A percentile compares a stretch with the other conserved stretches of the same genome.
Conservation (phyloP, 768 basidiomycete genomes). For the Pholiota conissans region DNA sequence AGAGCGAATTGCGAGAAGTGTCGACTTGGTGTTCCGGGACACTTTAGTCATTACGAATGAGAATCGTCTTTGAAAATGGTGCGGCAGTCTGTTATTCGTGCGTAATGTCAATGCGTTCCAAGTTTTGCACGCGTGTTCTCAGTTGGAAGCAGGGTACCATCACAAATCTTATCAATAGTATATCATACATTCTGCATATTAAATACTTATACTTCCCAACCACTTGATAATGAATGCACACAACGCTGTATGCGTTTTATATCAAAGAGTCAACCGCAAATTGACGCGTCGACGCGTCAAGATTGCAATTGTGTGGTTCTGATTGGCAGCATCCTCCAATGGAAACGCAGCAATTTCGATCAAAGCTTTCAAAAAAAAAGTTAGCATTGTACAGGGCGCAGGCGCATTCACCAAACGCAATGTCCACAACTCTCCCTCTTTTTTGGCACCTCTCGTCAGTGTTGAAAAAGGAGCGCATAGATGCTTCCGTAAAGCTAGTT, state of each 20-base stretch:
- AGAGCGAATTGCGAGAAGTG: slow-evolving; percentile 31
- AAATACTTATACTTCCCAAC: no score
- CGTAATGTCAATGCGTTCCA: no score
- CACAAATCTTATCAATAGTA: no score
- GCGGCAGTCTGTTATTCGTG: background rate
- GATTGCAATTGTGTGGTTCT: slow-evolving; percentile 1
- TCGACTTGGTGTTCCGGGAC: slow-evolving; percentile 20
- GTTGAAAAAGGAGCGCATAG: slow-evolving; percentile 75
- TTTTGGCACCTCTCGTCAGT: slow-evolving; percentile 93
- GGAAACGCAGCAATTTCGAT: slow-evolving; percentile 9
- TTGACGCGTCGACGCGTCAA: background rate
- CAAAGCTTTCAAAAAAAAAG: slow-evolving; percentile 20
- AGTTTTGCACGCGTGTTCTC: no score
- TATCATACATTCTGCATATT: no score
- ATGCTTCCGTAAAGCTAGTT: slow-evolving; percentile 85
- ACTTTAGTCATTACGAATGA: slow-evolving; percentile 23
- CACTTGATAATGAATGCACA: no score
- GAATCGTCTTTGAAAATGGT: background rate
- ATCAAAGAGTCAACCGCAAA: no score
- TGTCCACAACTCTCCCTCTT: slow-evolving; percentile 87
- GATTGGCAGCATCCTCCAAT: background rate
- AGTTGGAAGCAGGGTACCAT: no score
- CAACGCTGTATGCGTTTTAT: no score
- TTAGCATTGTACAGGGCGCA: slow-evolving; percentile 11
- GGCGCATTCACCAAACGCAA: slow-evolving; percentile 27